Base-by-base conservation (phyloP, 2,329 filamentous ascomycete species). In the Fusarium illudens region DNA sequence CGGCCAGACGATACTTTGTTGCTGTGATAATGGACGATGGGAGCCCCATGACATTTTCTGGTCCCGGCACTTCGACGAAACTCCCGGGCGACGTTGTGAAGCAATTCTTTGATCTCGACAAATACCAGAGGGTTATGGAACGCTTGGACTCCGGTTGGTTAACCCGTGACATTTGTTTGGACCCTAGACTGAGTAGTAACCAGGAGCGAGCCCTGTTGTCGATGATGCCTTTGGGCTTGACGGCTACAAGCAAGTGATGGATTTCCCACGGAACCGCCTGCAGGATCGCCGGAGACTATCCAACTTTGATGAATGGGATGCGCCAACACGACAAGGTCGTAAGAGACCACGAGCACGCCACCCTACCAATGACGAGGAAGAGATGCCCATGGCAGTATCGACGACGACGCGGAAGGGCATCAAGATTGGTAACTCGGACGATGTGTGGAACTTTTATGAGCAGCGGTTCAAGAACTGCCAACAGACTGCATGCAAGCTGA, bases 401-500 rank as follows among this genome's bases (percentile, higher is more conserved):
- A 74, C 80, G 3, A 74, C 80, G 0, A 84, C 80, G 55, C 81
- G 76, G 46, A 72, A 65, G 34, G 76, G 79, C 2, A 81, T 91
- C 42, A 80, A 78, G 37, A 84, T 91, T 46, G 82, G 84, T 19
- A 84, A 90, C 62, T 75, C 81, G 2, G 77, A 83, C 3, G 84
- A 84, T 2, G 81, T 91, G 2, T 85, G 84, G 79, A 81, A 81
- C 9, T 89, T 90, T 65, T 90, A 91, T 67, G 82, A 86, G 49
- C 82, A 84, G 37, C 81, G 87, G 1, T 88, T 93, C 74, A 87
- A 86, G 65, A 85, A 86, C 60, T 86, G 90, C 69, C 90, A 93
- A 71, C 91, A 94, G 71, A 85, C 87, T 2, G 86, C 89, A 7
- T 90, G 89, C 79, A 93, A 93, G 77, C 80, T 89, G 25, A 89